Base-by-base conservation (phyloP, 148 eudicot species). In the Pharnaceum exiguum region DNA sequence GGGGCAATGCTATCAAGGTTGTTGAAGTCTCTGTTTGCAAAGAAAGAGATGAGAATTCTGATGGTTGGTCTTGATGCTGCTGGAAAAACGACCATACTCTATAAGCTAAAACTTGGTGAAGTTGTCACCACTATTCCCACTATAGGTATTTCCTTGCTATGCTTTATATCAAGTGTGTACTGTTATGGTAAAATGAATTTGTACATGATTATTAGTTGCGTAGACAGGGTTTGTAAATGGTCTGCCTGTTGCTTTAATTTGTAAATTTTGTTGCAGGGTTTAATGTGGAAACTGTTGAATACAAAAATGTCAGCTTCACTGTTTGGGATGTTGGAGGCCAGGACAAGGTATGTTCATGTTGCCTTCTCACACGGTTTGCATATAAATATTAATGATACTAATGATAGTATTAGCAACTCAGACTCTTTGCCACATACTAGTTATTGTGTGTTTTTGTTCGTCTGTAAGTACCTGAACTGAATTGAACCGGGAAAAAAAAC, bases 281-380 rank as follows among this genome's bases (percentile, higher is more conserved):
- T 71, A 87, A 87, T 71, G 90, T 87, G 61, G 95, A 87, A 63
- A 83, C 95, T 12, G 83, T 87, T 29, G 89, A 87, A 36, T 83
- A 83, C 80, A 84, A 79, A 57, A 78, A 87, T 66, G 85, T 82
- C 16, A 73, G 95, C 71, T 84, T 84, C 72, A 84, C 95, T 2
- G 95, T 87, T 48, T 87, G 95, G 95, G 90, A 87, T 77, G 95
- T 87, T 10, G 95, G 95, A 38, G 95, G 95, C 13, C 95, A 87
- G 74, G 95, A 84, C 42, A 84, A 82, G 95, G 95, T 82, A 69
- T 4, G n/a, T 27, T 1, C 13, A 25, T 39, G 10, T 13, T 55
- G 21, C 9, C 16, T 39, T 19, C 12, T 23, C 24, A 17, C 13
- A 26, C 18, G 44, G 29, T 21, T 24, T 22, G 12, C 46, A 57